Conservation (phyloP, 2,329 filamentous ascomycete species). For the Penicillium sp. region DNA sequence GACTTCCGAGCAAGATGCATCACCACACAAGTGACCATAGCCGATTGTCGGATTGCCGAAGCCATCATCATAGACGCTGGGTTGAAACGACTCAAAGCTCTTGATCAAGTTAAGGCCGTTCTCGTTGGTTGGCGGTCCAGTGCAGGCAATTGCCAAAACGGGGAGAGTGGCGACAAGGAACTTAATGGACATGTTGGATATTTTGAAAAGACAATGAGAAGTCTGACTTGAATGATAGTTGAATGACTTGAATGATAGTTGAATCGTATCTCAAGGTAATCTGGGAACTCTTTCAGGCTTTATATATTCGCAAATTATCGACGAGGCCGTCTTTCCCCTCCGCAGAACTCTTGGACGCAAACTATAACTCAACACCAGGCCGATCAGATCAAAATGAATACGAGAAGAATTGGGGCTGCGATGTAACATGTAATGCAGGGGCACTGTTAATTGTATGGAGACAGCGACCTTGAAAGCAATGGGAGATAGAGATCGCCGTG, state of each 20-base stretch:
- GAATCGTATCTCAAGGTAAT: background rate
- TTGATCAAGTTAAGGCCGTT: constrained; percentile 44
- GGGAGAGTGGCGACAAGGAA: constrained; percentile 5
- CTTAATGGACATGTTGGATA: constrained; percentile 4
- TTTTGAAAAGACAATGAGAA: background rate
- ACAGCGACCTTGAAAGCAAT: background rate
- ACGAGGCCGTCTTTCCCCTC: too few relatives aligned
- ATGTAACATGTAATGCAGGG: background rate
- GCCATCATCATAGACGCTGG: constrained; percentile 43
- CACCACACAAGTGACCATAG: constrained; percentile 55
- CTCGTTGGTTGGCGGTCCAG: constrained; percentile 31
- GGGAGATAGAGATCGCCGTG: constrained; percentile 2
- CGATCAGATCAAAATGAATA: background rate
- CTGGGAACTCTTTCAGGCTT: background rate
- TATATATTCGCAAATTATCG: background rate
- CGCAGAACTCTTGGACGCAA: too few relatives aligned
- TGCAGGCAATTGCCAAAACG: constrained; percentile 7
- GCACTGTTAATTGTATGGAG: background rate
- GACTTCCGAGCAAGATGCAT: constrained; percentile 50
- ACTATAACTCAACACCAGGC: background rate
- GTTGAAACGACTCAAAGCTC: constrained; percentile 42
- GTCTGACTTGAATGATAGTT: background rate
- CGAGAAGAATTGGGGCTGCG: background rate
- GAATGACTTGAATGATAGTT: too few relatives aligned
- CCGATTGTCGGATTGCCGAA: constrained; percentile 55